Evolutionary conservation across 73 alveolate genomes (phyloP), one percentile per base, ranked within the genome.

Genomic region (Paramecium octaurelia): DNA sequence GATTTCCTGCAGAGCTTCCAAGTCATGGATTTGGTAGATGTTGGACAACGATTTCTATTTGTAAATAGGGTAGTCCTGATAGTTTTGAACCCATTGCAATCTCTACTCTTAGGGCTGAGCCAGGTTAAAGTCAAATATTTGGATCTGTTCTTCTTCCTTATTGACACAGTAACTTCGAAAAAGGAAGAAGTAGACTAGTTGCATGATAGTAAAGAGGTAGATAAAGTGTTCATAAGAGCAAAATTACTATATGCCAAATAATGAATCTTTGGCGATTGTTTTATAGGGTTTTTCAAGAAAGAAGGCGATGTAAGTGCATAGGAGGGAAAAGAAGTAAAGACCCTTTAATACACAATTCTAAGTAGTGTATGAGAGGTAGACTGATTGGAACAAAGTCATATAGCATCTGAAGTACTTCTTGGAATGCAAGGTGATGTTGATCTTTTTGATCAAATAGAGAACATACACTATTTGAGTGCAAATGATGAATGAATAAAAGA

Each of bases 221-320:
- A 64, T 64, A 24, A 64, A 64, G n/a, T 64, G 84, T 64, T 64
- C 84, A 64, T 64, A 64, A 23, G 84, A 64, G 14, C 84, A 64
- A 64, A 64, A 64, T 64, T 64, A 64, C 4, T 64, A 20, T 1
- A 64, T 64, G 24, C 84, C 84, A 34, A 64, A 64, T 31, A 64
- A 34, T 31, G 18, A 6, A 34, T 64, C 84, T 31, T 27, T 64
- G 7, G 84, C n/a, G 8, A 64, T 64, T 11, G 84, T 64, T 27
- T 64, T 64, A 12, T 64, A 64, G 1, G 84, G 84, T 64, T 64
- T 64, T n/a, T 64, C 84, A 2, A 64, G 84, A 34, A 64, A 64
- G 50, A 64, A 64, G 10, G 84, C 84, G 2, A 64, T 34, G 11
- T 64, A 64, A 34, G 50, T 31, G 12, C 84, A 64, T 12, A 64